Evolutionary conservation across 2,329 filamentous ascomycete species (phyloP).

Genomic region (Pestalotiopsis sp.): DNA sequence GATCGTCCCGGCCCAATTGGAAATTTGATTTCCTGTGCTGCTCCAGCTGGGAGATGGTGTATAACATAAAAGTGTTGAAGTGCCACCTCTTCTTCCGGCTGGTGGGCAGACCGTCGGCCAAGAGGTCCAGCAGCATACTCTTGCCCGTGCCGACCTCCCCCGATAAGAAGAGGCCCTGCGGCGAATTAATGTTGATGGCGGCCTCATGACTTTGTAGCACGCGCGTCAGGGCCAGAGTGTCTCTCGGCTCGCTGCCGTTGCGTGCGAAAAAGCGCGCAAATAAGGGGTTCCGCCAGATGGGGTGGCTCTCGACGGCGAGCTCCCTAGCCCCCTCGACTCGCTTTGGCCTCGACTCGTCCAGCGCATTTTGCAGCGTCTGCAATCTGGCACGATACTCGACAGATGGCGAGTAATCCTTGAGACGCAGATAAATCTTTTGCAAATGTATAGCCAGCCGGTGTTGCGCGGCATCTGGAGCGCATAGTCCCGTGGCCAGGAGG

Average conservation of each 20-base stretch:
- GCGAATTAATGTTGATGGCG: slow-evolving; percentile 72
- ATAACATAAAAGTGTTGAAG: slow-evolving; percentile 86
- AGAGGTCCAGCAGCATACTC: slow-evolving; percentile 80
- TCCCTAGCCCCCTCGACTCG: slow-evolving; percentile 34
- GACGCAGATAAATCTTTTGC: slow-evolving; percentile 72
- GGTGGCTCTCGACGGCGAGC: slow-evolving; percentile 55
- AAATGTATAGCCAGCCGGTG: slow-evolving; percentile 75
- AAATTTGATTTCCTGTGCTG: slow-evolving; percentile 52
- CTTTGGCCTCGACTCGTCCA: slow-evolving; percentile 36
- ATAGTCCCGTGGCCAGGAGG: slow-evolving; percentile 67
- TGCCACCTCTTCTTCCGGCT: slow-evolving; percentile 76
- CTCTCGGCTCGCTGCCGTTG: slow-evolving; percentile 49
- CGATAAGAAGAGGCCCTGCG: slow-evolving; percentile 74
- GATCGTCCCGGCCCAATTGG: slow-evolving; percentile 24
- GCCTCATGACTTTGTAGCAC: slow-evolving; percentile 72
- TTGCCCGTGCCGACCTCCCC: slow-evolving; percentile 85
- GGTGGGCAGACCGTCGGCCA: slow-evolving; percentile 78
- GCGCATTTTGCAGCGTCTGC: slow-evolving; percentile 56
- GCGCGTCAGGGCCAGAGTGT: slow-evolving; percentile 66
- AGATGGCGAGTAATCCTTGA: slow-evolving; percentile 79
- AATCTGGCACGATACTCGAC: slow-evolving; percentile 70
- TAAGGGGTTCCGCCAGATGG: slow-evolving; percentile 60
- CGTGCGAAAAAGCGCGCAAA: slow-evolving; percentile 42
- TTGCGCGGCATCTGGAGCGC: slow-evolving; percentile 71
- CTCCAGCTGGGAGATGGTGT: slow-evolving; percentile 74